phyloP scores from a whole-genome alignment of 169 alveolate species.

The Cryptosporidium viatorum region DNA sequence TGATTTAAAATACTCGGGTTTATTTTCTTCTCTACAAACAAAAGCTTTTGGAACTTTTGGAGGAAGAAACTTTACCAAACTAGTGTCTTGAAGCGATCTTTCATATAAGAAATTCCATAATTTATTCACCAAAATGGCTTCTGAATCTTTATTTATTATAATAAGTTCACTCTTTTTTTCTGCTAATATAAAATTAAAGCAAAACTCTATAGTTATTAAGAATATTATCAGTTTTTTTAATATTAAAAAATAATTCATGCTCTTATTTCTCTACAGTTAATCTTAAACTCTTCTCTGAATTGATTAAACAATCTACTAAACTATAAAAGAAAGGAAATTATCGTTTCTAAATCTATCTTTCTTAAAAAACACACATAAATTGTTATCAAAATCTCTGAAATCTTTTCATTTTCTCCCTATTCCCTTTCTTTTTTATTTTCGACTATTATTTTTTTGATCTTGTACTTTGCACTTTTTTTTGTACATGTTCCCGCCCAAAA shows the following conservation, averaged over 20 bases:
- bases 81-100: conserved; percentile 18
- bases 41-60: conserved; percentile 11
- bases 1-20: conserved; percentile 17
- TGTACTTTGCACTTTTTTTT: not conserved
- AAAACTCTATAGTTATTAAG: not conserved
- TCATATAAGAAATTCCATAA: conserved; percentile 35
- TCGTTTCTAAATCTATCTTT: not conserved
- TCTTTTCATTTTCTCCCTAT: not conserved
- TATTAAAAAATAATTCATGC: not conserved
- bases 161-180: not conserved
- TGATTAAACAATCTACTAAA: not conserved
- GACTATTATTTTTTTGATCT: conserved; percentile 13
- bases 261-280: not conserved
- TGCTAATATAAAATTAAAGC: not conserved
- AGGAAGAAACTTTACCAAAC: conserved; percentile 44
- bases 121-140: not conserved
- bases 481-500: conserved; percentile 26
- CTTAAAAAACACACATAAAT: not conserved
- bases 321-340: not conserved
- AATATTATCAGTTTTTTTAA: not conserved
- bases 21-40: conserved; percentile 12
- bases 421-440: not conserved
- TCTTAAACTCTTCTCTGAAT: not conserved
- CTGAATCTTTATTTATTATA: not conserved
- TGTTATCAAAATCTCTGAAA: not conserved